These are phyloP conservation scores for Inonotus obliquus DNA, from an alignment of 1,284 basidiomycete species.

Conservation along the genomic window DNA sequence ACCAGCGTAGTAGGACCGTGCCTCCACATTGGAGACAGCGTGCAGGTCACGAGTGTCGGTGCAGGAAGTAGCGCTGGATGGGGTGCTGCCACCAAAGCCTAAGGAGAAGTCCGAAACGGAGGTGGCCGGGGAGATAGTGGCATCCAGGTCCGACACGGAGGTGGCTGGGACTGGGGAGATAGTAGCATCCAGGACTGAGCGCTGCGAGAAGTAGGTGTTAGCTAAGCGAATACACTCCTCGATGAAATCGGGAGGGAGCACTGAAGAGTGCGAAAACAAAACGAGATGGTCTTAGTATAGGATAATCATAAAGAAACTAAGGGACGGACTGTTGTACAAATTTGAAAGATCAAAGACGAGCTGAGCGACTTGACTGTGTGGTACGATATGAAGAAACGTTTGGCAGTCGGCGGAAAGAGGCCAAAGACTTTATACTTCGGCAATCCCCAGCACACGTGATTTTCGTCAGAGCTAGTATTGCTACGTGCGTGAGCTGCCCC, in stretches of 20 bases:
- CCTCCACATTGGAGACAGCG: constrained; percentile 21
- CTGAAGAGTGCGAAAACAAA: constrained; percentile 24
- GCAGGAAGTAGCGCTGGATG: constrained; percentile 25
- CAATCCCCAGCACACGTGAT: no score
- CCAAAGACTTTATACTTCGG: no score
- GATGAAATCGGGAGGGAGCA: constrained; percentile 18
- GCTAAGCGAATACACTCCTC: constrained; percentile 18
- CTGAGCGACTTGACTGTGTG: constrained; percentile 1
- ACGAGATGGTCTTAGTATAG: constrained; percentile 25
- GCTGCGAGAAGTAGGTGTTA: constrained; percentile 8
- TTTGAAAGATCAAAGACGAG: constrained; percentile 1
- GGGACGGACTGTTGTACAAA: constrained; percentile 21
- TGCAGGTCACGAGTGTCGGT: constrained; percentile 23
- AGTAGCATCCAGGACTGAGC: no score
- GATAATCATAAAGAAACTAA: constrained; percentile 26
- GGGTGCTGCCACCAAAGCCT: constrained; percentile 20
- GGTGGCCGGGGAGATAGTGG: constrained; percentile 18
- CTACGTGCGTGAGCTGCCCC: no score
- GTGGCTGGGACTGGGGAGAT: constrained; percentile 16
- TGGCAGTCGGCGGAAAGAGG: not conserved
- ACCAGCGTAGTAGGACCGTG: constrained; percentile 25
- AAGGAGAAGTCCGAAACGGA: constrained; percentile 21
- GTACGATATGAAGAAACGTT: not conserved
- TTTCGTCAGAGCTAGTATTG: no score
- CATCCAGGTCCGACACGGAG: constrained; percentile 8